Conservation (phyloP, 208 protist species). For the Trypanosoma lewisi region DNA sequence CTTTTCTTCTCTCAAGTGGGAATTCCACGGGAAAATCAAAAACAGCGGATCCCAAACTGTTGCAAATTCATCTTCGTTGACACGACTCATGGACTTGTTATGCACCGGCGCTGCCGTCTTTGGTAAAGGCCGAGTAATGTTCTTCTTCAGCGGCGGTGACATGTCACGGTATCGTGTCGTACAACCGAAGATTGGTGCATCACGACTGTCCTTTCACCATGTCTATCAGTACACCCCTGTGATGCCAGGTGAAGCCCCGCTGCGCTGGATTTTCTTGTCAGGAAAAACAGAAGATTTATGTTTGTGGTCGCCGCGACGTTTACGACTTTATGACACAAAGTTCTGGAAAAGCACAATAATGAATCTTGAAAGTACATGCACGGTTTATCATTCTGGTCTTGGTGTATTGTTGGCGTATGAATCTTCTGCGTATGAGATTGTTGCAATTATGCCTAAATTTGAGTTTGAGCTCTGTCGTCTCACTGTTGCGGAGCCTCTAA, state of each 20-base stretch:
- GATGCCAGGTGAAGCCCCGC: constrained; percentile 15
- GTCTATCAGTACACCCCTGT: constrained; percentile 30
- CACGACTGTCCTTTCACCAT: constrained; percentile 19
- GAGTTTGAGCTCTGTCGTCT: constrained; percentile 20
- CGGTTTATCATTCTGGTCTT: constrained; percentile 22
- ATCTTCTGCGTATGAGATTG: constrained; percentile 25
- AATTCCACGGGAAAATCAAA: constrained; percentile 74
- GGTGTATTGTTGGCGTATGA: constrained; percentile 31
- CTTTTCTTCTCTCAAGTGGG: constrained; percentile 60
- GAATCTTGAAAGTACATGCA: constrained; percentile 33
- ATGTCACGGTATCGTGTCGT: constrained; percentile 25
- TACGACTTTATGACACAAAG: constrained; percentile 24
- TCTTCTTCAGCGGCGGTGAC: constrained; percentile 39
- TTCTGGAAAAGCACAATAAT: constrained; percentile 12
- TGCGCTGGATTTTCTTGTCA: constrained; percentile 27
- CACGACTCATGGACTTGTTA: constrained; percentile 13
- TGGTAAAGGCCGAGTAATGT: constrained; percentile 2
- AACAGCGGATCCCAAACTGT: constrained; percentile 6
- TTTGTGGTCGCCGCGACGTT: constrained; percentile 29
- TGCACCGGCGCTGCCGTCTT: constrained; percentile 27
- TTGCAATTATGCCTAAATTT: constrained; percentile 22
- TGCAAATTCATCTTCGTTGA: constrained; percentile 19
- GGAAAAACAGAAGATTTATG: constrained; percentile 13
- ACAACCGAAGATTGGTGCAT: background rate
- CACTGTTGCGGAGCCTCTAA: constrained; percentile 25